A percentile compares a stretch with the other conserved stretches of the same genome.
These are phyloP conservation scores for Salix udensis DNA, from an alignment of 345 rosid species.

Conservation along the genomic window DNA sequence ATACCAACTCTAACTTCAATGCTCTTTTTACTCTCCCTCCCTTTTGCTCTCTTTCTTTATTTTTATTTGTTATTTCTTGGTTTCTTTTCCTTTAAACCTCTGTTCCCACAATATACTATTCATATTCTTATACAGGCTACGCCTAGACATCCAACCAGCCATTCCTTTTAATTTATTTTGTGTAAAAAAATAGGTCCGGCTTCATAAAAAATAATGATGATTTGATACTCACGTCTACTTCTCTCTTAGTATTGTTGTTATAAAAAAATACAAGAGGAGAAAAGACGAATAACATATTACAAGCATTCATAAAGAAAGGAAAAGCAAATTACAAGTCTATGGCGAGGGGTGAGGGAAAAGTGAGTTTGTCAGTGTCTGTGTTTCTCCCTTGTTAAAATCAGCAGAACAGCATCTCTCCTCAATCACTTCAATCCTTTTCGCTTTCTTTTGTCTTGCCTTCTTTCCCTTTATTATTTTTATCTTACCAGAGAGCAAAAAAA, in stretches of 20 bases:
- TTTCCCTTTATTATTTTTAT: slow-evolving; percentile 5
- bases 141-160: no score
- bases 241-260: not conserved
- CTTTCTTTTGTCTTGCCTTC: slow-evolving; percentile 19
- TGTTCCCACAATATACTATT: not conserved
- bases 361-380: not conserved
- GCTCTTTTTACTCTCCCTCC: not conserved
- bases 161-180: no score
- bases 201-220: no score
- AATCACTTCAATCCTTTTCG: slow-evolving; percentile 32
- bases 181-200: not conserved
- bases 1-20: slow-evolving; percentile 25
- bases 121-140: no score
- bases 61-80: not conserved
- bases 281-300: not conserved
- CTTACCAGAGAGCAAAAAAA: not conserved
- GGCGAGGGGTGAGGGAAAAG: not conserved
- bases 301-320: no score
- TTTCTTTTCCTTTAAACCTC: slow-evolving; percentile 4
- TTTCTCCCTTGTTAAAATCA: slow-evolving; percentile 4
- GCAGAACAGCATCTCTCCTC: slow-evolving; percentile 1
- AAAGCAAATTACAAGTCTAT: not conserved
- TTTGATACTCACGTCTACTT: not conserved
- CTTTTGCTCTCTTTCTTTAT: not conserved
- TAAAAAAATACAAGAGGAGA: not conserved